Base-by-base conservation (phyloP, 495 filamentous ascomycete species). In the Lepidopterella palustris region DNA sequence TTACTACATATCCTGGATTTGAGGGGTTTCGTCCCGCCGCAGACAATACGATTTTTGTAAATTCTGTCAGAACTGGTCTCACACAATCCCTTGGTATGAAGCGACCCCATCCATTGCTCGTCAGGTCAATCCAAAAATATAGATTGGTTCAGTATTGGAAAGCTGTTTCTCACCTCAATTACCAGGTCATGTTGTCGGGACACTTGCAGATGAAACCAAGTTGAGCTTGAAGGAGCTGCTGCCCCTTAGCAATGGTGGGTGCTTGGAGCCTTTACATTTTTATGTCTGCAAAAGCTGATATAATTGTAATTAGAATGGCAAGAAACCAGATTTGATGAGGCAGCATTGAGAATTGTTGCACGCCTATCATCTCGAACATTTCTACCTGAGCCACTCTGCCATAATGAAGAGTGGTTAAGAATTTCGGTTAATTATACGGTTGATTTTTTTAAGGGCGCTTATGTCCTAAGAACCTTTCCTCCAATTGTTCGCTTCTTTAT, bases 371-470 rank as follows among this genome's bases (percentile, higher is more conserved):
- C 81, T 15, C 70, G 81, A 10, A 69, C 80, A 3, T 86, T 86
- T 51, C 70, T 85, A 45, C 21, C 62, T 73, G 13, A 11, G 20
- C 3, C 72, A 11, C 61, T 83, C 40, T 80, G 78, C 60, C 77
- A 79, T 1, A 69, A 81, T 25, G 69, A 78, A 51, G 77, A 81
- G 10, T 88, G 85, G 74, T 66, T 85, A 18, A 64, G 79, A 23
- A 72, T 78, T 4, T 78, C 81, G 1, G 78, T 84, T 61, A 78
- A 76, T 29, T 87, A 81, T 67, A 82, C 84, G 3, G 59, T 82
- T n/a, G 74, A 83, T 50, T 57, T 79, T 2, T 78, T 81, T 58
- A 26, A 48, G 5, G 72, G 72, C 1, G 69, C 69, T 6, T 63
- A 68, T 4, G 59, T 65, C 5, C 60, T 80, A 35, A 62, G 70